Conservation (phyloP, 2,329 filamentous ascomycete genomes). For the Rachicladosporium sp. region DNA sequence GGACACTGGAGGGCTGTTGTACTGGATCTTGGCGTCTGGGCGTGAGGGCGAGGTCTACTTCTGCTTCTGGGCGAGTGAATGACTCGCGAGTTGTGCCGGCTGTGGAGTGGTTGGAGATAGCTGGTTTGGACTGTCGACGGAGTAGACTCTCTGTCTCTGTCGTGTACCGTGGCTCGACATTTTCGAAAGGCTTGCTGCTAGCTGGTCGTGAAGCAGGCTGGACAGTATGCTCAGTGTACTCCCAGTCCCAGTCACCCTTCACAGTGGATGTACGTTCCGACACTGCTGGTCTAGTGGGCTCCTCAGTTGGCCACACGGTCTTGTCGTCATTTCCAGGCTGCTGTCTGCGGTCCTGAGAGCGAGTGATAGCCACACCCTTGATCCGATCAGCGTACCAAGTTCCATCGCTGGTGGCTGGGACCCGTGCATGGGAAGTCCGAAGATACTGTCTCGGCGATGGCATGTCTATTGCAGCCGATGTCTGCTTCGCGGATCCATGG, state of each 20-base stretch:
- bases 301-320: constrained; percentile 1
- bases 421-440: background rate
- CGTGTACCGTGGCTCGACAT: background rate
- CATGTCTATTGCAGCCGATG: background rate
- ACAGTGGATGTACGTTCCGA: constrained; percentile 1
- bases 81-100: no score
- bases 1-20: background rate
- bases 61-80: no score
- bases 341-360: background rate
- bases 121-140: background rate
- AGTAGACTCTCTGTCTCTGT: constrained; percentile 1
- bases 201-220: background rate
- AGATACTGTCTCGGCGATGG: constrained; percentile 3
- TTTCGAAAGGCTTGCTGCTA: no score
- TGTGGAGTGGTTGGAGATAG: background rate
- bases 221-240: constrained; percentile 2
- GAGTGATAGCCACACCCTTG: background rate
- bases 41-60: no score
- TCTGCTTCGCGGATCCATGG: background rate
- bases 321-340: background rate
- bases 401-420: constrained; percentile 1
- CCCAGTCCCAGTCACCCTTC: constrained; percentile 5
- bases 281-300: constrained; percentile 2
- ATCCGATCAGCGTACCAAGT: constrained; percentile 3
- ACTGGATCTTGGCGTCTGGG: background rate